These are phyloP conservation scores for Botryosphaeria agaves DNA, from an alignment of 2,329 filamentous ascomycete species.

Conservation along the genomic window DNA sequence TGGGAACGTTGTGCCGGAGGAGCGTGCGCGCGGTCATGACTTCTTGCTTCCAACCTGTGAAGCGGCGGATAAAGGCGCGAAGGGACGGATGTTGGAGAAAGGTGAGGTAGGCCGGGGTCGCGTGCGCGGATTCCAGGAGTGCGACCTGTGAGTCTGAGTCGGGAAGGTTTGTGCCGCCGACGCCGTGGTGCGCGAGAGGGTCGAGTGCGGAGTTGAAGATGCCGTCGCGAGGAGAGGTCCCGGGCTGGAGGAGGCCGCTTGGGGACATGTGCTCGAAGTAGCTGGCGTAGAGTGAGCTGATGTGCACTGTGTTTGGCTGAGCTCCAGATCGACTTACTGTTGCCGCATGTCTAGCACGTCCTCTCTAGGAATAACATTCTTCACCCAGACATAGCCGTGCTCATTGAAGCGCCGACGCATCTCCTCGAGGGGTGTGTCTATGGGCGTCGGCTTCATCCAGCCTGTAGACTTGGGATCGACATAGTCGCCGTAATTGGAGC, in stretches of 20 bases:
- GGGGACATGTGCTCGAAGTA: conserved; percentile 23
- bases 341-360: conserved; percentile 24
- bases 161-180: conserved; percentile 14
- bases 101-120: conserved; percentile 13
- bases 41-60: conserved; percentile 21
- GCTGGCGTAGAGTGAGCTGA: too few species aligned
- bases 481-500: conserved; percentile 11
- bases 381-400: conserved; percentile 27
- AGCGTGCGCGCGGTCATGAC: conserved; percentile 16
- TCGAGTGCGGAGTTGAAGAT: conserved; percentile 21
- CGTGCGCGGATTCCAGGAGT: conserved; percentile 16
- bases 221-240: conserved; percentile 20
- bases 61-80: conserved; percentile 16
- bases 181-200: conserved; percentile 17
- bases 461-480: conserved; percentile 12
- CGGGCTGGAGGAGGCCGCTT: conserved; percentile 21
- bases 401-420: conserved; percentile 19
- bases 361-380: conserved; percentile 22
- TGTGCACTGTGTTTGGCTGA: too few species aligned
- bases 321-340: conserved; percentile 4
- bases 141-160: conserved; percentile 10
- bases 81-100: conserved; percentile 19
- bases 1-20: conserved; percentile 21
- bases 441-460: conserved; percentile 15
- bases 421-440: conserved; percentile 19